Conservation (phyloP, 2,329 filamentous ascomycete species). For the Neonectria punicea region DNA sequence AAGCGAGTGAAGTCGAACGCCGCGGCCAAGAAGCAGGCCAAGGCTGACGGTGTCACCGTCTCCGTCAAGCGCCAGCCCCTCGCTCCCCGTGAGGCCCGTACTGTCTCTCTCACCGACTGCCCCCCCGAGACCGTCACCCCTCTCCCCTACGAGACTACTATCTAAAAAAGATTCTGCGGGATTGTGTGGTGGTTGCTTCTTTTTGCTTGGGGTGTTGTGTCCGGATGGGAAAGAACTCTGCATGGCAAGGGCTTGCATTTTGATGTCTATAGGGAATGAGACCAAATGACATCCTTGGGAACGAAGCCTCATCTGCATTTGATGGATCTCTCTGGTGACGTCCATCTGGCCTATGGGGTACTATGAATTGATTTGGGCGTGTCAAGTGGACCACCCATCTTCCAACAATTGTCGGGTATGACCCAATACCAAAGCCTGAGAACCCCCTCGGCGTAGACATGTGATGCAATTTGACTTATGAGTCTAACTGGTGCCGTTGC, state of each 20-base stretch:
- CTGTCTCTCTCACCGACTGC: slow-evolving; percentile 83
- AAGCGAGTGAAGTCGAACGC: slow-evolving; percentile 97
- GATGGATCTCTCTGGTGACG: slow-evolving; percentile 38
- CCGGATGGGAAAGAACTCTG: slow-evolving; percentile 57
- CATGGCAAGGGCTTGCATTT: slow-evolving; percentile 56
- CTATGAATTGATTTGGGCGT: slow-evolving; percentile 13
- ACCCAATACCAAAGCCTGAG: slow-evolving; percentile 18
- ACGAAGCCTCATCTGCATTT: slow-evolving; percentile 33
- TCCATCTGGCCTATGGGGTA: slow-evolving; percentile 21
- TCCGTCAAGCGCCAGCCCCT: slow-evolving; percentile 92
- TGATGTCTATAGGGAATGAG: slow-evolving; percentile 54
- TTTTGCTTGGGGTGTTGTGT: slow-evolving; percentile 57
- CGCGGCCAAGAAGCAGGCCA: slow-evolving; percentile 90
- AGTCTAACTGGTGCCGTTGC: background rate
- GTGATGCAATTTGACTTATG: background rate
- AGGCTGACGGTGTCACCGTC: slow-evolving; percentile 86
- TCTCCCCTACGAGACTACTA: slow-evolving; percentile 97
- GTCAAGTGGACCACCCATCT: slow-evolving; percentile 18
- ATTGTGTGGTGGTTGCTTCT: slow-evolving; percentile 49
- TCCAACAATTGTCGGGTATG: slow-evolving; percentile 10
- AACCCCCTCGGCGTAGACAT: background rate
- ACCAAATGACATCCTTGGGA: slow-evolving; percentile 50
- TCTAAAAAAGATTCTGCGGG: slow-evolving; percentile 69
- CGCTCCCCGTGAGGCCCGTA: slow-evolving; percentile 82
- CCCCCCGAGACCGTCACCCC: slow-evolving; percentile 91